phyloP scores from a whole-genome alignment of 768 basidiomycete genomes.

The Naganishia friedmannii region DNA sequence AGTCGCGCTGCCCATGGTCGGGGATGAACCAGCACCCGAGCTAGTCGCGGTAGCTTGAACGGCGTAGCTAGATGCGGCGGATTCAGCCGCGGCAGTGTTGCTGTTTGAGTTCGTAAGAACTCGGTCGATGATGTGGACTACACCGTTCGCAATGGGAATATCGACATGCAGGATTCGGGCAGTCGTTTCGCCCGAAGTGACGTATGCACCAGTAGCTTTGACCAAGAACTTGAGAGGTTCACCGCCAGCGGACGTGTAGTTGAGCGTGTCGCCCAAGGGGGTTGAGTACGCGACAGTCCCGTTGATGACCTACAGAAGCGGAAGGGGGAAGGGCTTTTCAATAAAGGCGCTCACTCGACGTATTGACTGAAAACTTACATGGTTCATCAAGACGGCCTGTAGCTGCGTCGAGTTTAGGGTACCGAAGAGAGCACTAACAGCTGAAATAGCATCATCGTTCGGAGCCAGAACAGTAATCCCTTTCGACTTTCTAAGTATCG shows the following conservation, averaged over 20 bases:
- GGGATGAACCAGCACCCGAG: conserved; percentile 22
- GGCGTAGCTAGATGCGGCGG: conserved; percentile 41
- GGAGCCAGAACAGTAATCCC: conserved; percentile 72
- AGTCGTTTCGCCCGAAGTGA: conserved; percentile 56
- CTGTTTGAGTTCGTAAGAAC: conserved; percentile 51
- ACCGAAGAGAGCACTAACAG: conserved; percentile 50
- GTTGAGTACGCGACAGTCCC: conserved; percentile 67
- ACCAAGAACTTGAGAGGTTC: conserved; percentile 57
- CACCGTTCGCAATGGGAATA: conserved; percentile 65
- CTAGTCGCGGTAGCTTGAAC: conserved; percentile 43
- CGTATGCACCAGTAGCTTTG: conserved; percentile 63
- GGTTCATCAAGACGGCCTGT: conserved; percentile 59
- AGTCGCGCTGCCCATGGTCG: conserved; percentile 33
- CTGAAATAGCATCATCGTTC: conserved; percentile 58
- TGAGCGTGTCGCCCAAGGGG: conserved; percentile 51
- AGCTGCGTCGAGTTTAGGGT: conserved; percentile 58
- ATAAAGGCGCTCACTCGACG: not conserved
- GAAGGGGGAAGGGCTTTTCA: not conserved
- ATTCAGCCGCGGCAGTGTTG: conserved; percentile 48
- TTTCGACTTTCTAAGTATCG: conserved; percentile 37
- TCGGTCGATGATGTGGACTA: conserved; percentile 59
- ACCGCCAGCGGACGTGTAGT: conserved; percentile 61
- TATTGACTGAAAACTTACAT: conserved; percentile 55
- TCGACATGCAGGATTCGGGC: conserved; percentile 63
- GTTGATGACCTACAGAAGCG: conserved; percentile 60